A percentile compares a stretch with the other conserved stretches of the same genome.
phyloP scores from a whole-genome alignment of 495 filamentous ascomycete species.

The Daldinia caldariorum region DNA sequence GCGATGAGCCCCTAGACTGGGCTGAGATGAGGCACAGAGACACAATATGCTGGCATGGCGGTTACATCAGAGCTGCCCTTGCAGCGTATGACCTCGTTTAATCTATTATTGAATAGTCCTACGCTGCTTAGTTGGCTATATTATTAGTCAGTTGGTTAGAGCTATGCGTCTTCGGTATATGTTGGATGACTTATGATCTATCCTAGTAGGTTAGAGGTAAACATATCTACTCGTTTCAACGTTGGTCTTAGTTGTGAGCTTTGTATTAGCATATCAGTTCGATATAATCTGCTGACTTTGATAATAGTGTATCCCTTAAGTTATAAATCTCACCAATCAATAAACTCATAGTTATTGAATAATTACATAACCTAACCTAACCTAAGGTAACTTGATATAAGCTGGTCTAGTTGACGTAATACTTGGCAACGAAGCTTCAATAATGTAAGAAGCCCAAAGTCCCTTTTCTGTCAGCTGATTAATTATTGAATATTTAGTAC shows the following conservation, averaged over 20 bases:
- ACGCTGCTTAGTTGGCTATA: not conserved
- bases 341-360: conserved; percentile 9
- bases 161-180: not conserved
- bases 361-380: no score
- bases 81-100: not conserved
- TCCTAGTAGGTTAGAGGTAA: not conserved
- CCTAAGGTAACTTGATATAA: conserved; percentile 4
- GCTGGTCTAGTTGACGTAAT: conserved; percentile 1
- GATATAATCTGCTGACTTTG: conserved; percentile 18
- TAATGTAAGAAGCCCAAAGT: not conserved
- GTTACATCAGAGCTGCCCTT: not conserved
- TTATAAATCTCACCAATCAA: conserved; percentile 17
- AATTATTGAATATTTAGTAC: not conserved
- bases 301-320: conserved; percentile 10
- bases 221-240: not conserved
- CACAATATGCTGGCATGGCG: conserved; percentile 18
- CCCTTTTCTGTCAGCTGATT: not conserved
- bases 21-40: conserved; percentile 32
- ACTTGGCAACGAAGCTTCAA: not conserved
- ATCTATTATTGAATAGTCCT: not conserved
- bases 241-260: not conserved
- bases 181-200: conserved; percentile 3
- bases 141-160: not conserved
- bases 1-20: not conserved
- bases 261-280: not conserved